Percentiles rank a stretch among this genome's conserved stretches.
Evolutionary conservation across 768 basidiomycete genomes (phyloP).

Genomic region (Rhizopogon vinicolor): DNA sequence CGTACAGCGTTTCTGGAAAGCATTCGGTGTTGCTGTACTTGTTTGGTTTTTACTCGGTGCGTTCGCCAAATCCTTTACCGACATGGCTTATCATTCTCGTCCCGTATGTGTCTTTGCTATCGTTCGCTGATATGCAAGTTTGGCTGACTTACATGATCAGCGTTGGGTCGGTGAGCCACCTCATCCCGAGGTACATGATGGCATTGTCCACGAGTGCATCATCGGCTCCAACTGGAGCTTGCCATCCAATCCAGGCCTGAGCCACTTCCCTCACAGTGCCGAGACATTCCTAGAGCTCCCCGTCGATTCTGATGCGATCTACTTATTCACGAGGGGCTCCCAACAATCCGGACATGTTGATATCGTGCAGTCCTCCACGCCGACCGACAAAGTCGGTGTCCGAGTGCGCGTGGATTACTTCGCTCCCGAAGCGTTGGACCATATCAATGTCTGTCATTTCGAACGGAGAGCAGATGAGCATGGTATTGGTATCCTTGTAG

Average conservation of each 20-base stretch:
- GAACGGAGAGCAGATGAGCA: constrained; percentile 17
- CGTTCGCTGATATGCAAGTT: not conserved
- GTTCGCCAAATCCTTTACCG: not conserved
- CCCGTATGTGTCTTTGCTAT: not conserved
- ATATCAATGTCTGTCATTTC: constrained; percentile 25
- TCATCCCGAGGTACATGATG: not conserved
- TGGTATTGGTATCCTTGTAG: constrained; percentile 31
- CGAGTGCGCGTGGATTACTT: constrained; percentile 21
- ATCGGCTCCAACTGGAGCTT: constrained; percentile 15
- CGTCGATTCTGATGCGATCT: constrained; percentile 23
- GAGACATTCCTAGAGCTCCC: constrained; percentile 25
- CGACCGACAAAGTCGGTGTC: constrained; percentile 24
- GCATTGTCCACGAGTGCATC: constrained; percentile 10
- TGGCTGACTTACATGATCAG: not conserved
- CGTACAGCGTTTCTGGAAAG: constrained; percentile 19
- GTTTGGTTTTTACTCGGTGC: constrained; percentile 15
- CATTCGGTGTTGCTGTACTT: constrained; percentile 18
- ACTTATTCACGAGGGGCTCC: constrained; percentile 24
- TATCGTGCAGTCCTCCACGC: constrained; percentile 24
- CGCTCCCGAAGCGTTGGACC: constrained; percentile 12
- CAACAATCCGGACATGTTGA: constrained; percentile 23
- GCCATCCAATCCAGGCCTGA: not conserved
- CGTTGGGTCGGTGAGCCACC: not conserved
- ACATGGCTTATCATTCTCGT: not conserved
- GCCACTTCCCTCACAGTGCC: constrained; percentile 21